Conservation (phyloP, 2,329 filamentous ascomycete genomes). For the Macroventuria anomochaeta region DNA sequence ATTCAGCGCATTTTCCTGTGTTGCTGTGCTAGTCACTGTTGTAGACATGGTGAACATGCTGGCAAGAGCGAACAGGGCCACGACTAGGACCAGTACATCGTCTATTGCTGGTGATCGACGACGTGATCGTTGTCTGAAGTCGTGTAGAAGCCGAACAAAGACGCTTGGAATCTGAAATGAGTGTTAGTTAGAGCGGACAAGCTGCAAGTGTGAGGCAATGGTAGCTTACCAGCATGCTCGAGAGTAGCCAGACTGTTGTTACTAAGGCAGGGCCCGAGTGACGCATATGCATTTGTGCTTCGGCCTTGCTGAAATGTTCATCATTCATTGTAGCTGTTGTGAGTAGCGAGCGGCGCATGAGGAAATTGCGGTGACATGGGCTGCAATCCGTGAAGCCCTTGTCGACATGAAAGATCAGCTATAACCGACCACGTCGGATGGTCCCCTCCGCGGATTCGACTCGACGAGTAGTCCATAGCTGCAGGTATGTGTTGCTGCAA, state of each 20-base stretch:
- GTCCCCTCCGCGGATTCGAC: neutral
- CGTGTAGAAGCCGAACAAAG: conserved; percentile 14
- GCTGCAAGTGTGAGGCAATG: too few species aligned
- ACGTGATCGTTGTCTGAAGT: conserved; percentile 19
- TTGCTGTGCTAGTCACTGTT: conserved; percentile 29
- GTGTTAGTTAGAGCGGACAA: neutral
- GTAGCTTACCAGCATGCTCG: neutral
- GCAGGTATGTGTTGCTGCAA: neutral
- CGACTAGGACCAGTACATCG: conserved; percentile 28
- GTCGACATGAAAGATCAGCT: neutral
- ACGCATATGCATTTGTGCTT: neutral
- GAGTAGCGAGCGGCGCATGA: too few species aligned
- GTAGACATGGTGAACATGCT: conserved; percentile 31
- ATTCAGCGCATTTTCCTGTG: conserved; percentile 22
- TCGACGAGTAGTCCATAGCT: neutral
- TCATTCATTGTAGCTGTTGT: neutral
- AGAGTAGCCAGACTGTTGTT: neutral
- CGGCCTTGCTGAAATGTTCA: neutral
- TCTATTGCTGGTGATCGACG: conserved; percentile 22
- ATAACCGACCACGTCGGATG: neutral
- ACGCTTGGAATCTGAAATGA: neutral
- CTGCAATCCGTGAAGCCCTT: neutral
- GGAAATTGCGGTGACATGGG: neutral
- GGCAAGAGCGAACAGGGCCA: conserved; percentile 30
- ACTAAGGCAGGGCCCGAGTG: neutral